Percentiles rank a stretch among this genome's conserved stretches.
These are phyloP conservation scores for Astrothelium subdiscretum DNA, from an alignment of 495 filamentous ascomycete species.

Conservation along the genomic window DNA sequence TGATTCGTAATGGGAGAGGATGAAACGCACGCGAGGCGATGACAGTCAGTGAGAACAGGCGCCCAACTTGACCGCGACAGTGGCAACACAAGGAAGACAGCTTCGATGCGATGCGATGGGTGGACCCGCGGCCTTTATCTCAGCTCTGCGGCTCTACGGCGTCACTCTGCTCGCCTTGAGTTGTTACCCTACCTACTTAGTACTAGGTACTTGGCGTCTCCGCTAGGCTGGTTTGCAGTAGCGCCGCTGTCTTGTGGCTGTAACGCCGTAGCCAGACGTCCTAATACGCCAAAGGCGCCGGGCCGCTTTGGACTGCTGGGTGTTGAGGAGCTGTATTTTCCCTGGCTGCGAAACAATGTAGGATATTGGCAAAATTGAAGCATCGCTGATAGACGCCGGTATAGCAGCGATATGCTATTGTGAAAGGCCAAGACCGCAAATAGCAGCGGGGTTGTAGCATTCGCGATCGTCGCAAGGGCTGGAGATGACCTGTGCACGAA, in stretches of 20 bases:
- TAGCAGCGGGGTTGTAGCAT: not conserved
- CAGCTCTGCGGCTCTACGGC: not conserved
- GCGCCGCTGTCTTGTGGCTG: not conserved
- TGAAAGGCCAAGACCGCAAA: not conserved
- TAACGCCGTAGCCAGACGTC: not conserved
- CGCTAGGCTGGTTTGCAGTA: not conserved
- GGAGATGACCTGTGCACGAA: not conserved
- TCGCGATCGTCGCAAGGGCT: not conserved
- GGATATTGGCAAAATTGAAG: not conserved
- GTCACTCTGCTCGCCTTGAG: not conserved
- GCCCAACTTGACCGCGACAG: not conserved
- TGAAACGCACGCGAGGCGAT: not conserved
- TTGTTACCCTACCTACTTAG: not conserved
- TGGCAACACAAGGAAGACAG: not conserved
- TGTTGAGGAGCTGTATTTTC: not conserved
- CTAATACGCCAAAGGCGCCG: not conserved
- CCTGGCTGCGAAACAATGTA: not conserved
- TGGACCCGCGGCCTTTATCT: not conserved
- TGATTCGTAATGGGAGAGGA: not conserved
- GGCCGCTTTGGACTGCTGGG: not conserved
- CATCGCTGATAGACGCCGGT: not conserved
- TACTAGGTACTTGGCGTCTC: not conserved
- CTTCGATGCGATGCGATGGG: not conserved
- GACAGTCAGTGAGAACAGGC: not conserved
- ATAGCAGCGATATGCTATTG: not conserved